A percentile compares a stretch with the other conserved stretches of the same genome.
These are phyloP conservation scores for Trichoderma atrobrunneum DNA, from an alignment of 2,329 filamentous ascomycete genomes.

Conservation along the genomic window DNA sequence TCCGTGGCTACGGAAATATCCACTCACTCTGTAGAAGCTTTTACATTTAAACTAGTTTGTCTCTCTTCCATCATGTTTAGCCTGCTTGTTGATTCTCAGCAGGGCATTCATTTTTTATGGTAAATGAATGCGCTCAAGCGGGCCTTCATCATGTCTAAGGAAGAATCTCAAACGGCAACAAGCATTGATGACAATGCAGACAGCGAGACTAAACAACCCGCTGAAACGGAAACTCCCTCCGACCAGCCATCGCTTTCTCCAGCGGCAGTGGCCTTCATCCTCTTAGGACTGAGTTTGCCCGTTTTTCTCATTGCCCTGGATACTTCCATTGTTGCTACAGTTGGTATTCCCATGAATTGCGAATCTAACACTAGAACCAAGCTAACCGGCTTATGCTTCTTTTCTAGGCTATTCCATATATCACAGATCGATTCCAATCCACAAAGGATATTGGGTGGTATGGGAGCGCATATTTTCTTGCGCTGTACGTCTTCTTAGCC, in stretches of 20 bases:
- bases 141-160: not conserved
- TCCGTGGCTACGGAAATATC: not conserved
- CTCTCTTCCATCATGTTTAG: not conserved
- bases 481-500: not conserved
- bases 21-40: not conserved
- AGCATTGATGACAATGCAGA: not conserved
- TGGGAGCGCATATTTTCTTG: not conserved
- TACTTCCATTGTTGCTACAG: not conserved
- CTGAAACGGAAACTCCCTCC: not conserved
- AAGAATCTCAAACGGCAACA: not conserved
- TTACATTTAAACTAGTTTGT: not conserved
- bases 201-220: not conserved
- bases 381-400: not conserved
- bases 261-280: not conserved
- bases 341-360: not conserved
- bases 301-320: not conserved
- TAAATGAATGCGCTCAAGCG: not conserved
- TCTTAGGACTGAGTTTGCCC: not conserved
- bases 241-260: not conserved
- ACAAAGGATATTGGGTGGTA: not conserved
- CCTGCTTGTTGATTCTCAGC: not conserved
- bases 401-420: not conserved
- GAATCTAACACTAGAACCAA: not conserved
- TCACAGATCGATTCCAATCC: not conserved
- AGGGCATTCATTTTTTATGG: not conserved